Percentiles rank a stretch among this genome's conserved stretches.
phyloP scores from a whole-genome alignment of 768 basidiomycete genomes.

The Mycena crocata region DNA sequence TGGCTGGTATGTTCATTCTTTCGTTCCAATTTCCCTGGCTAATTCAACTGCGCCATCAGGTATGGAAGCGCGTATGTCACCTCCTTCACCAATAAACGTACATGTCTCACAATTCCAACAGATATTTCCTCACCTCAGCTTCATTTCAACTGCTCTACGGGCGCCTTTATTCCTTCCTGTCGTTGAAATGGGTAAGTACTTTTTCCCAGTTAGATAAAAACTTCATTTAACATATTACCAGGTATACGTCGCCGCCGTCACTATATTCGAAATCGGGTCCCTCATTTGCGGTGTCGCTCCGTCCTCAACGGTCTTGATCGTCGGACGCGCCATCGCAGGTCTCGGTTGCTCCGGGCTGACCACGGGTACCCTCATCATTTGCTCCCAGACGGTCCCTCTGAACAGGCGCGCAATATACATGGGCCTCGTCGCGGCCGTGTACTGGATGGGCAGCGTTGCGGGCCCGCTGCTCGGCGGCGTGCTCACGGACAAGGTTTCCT shows the following conservation, averaged over 20 bases:
- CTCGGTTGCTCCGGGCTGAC: constrained; percentile 15
- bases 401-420: constrained; percentile 18
- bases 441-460: constrained; percentile 3
- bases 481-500: constrained; percentile 26
- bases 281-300: constrained; percentile 24
- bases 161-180: constrained; percentile 15
- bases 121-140: constrained; percentile 20
- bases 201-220: not conserved
- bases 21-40: too few relatives aligned
- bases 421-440: constrained; percentile 14
- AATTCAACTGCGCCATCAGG: too few relatives aligned
- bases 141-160: constrained; percentile 25
- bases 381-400: constrained; percentile 17
- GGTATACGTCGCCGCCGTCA: not conserved
- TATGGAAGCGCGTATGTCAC: constrained; percentile 21
- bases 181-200: constrained; percentile 16
- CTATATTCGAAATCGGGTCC: not conserved
- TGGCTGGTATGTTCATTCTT: constrained; percentile 29
- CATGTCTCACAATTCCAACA: not conserved
- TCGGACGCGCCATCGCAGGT: constrained; percentile 27
- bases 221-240: not conserved
- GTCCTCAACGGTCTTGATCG: constrained; percentile 13
- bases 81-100: too few relatives aligned
- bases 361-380: constrained; percentile 17
- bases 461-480: constrained; percentile 8